Percentiles rank a stretch among this genome's conserved stretches.
phyloP scores from a whole-genome alignment of 1,139 yeast genomes.

The Scheffersomyces segobiensis region DNA sequence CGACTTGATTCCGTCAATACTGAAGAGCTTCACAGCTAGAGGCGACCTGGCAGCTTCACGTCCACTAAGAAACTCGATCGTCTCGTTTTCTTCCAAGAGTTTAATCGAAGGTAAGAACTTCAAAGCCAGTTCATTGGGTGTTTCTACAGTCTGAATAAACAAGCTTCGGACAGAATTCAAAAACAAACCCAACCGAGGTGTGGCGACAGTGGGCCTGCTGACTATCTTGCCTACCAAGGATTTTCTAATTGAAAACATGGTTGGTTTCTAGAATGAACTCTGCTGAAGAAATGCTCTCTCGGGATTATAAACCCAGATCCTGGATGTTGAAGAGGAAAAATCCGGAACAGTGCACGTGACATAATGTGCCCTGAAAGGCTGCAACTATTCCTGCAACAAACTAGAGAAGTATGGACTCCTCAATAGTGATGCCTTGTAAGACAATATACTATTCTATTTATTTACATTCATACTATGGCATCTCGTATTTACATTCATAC shows the following conservation, averaged over 20 bases:
- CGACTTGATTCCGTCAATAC: conserved; percentile 52
- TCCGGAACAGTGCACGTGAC: neutral
- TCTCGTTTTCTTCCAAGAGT: conserved; percentile 45
- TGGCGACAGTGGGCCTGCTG: neutral
- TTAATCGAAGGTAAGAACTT: conserved; percentile 48
- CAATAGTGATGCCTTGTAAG: too few species aligned
- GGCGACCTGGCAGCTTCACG: conserved; percentile 57
- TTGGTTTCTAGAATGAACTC: neutral
- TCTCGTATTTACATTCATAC: too few species aligned
- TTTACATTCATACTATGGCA: too few species aligned
- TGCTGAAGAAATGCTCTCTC: neutral
- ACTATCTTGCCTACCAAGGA: neutral
- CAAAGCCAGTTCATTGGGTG: conserved; percentile 50
- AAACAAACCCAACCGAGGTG: neutral
- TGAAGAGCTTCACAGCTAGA: conserved; percentile 51
- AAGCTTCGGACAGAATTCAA: conserved; percentile 19
- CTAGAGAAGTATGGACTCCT: too few species aligned
- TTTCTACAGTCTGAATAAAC: conserved; percentile 42
- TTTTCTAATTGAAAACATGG: neutral
- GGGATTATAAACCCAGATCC: neutral
- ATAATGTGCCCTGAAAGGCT: neutral
- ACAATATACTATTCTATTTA: too few species aligned
- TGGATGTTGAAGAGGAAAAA: neutral
- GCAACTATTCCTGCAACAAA: neutral
- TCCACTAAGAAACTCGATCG: conserved; percentile 54